A percentile compares a stretch with the other conserved stretches of the same genome.
Evolutionary conservation across 768 basidiomycete species (phyloP).

Genomic region (Panellus pusillus): DNA sequence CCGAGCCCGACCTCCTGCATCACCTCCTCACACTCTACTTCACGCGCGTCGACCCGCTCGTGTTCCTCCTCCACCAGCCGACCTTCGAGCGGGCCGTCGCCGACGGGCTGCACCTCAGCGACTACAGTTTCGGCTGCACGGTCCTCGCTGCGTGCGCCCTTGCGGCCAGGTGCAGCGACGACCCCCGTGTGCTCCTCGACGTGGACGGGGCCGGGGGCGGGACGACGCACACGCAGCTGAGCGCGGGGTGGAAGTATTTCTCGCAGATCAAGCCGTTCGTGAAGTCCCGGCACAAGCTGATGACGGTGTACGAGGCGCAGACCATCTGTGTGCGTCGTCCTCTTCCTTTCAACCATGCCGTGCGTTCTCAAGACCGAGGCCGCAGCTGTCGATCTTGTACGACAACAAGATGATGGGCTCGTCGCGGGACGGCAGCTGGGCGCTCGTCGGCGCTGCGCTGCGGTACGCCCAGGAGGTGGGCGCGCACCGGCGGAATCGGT

Average conservation of each 20-base stretch:
- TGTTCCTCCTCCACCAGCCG: conserved; percentile 38
- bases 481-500: conserved; percentile 43
- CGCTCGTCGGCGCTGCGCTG: conserved; percentile 52
- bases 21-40: conserved; percentile 52
- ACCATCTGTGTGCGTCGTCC: conserved; percentile 40
- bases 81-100: conserved; percentile 13
- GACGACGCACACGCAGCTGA: conserved; percentile 29
- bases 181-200: conserved; percentile 29
- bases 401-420: conserved; percentile 40
- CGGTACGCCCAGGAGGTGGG: conserved; percentile 61
- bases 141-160: conserved; percentile 54
- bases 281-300: conserved; percentile 46
- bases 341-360: too few relatives aligned
- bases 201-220: too few relatives aligned
- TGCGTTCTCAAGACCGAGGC: not conserved
- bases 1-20: conserved; percentile 36
- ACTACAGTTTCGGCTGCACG: conserved; percentile 40
- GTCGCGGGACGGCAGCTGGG: conserved; percentile 52
- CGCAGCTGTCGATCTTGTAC: conserved; percentile 22
- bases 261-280: conserved; percentile 51
- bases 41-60: conserved; percentile 35
- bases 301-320: conserved; percentile 60
- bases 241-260: conserved; percentile 44
- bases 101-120: conserved; percentile 33
- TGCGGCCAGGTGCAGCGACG: conserved; percentile 48